A percentile compares a stretch with the other conserved stretches of the same genome.
Evolutionary conservation across 164 flowering plant genomes (phyloP).

Genomic region (Berberis thunbergii): DNA sequence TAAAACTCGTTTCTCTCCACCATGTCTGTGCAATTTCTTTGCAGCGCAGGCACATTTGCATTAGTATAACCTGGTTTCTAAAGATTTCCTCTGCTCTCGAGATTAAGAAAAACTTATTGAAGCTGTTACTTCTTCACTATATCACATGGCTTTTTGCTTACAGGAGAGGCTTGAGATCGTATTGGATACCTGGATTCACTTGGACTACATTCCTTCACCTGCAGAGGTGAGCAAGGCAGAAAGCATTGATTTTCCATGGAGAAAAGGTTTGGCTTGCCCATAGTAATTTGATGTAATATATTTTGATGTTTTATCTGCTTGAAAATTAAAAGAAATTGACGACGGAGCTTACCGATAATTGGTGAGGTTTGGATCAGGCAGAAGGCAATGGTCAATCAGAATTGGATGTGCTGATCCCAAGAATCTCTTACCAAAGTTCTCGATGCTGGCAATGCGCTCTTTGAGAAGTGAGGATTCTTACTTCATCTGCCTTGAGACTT

Average conservation of each 20-base stretch:
- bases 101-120: no score
- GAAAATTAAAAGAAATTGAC: conserved; percentile 10
- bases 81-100: no score
- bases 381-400: conserved; percentile 57
- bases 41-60: no score
- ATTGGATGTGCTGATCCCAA: conserved; percentile 61
- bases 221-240: conserved; percentile 77
- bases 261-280: conserved; percentile 32
- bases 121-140: neutral
- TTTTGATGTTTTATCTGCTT: neutral
- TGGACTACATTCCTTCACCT: conserved; percentile 60
- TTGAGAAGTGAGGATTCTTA: conserved; percentile 47
- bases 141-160: conserved; percentile 5
- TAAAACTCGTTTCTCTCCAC: no score
- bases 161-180: conserved; percentile 87
- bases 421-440: conserved; percentile 34
- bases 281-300: neutral
- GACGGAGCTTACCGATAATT: conserved; percentile 17
- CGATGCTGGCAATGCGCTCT: conserved; percentile 46
- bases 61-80: no score
- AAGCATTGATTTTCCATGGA: conserved; percentile 47
- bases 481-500: conserved; percentile 64
- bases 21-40: no score
- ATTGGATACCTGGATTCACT: conserved; percentile 51
- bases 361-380: conserved; percentile 43